Base-by-base conservation (phyloP, 371 early-diverging fungal genomes). In the Rhizomucor miehei region DNA sequence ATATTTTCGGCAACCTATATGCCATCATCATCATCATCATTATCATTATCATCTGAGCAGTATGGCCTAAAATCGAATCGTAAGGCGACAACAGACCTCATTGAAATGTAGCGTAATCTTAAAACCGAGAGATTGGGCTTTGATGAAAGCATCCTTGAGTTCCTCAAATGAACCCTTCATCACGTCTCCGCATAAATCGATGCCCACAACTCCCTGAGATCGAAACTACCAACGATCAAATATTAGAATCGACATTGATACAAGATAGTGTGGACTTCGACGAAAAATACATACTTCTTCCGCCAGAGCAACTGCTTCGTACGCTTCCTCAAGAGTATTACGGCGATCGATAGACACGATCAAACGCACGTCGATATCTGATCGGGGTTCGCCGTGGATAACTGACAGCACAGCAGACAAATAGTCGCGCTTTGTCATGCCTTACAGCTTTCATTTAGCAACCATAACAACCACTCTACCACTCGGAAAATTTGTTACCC, bases 131-230 rank as follows among this genome's bases (percentile, higher is more conserved):
- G 52, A 36, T 44, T 79, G 54, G 4, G 86, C 87, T 44, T 69
- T 62, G 9, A 61, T 50, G 47, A 87, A 71, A 2, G 86, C 86
- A 10, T 79, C 81, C 43, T 61, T 65, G 16, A 81, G 40, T 10
- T 29, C 60, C 12, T 61, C 56, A 65, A 82, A 78, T 13, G 62
- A 57, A 0, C 83, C 85, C 13, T 50, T 59, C 21, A 55, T 57
- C 10, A 74, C 77, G 62, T 88, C 80, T 20, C 86, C 86, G 57
- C 85, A 85, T 8, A 87, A 70, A 63, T 87, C 88, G 19, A 87
- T 71, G 5, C 82, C 88, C 0, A 87, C 82, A 1, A 85, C 63
- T 43, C 75, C 79, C 2, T 54, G 56, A 12, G 67, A 55, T 16
- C 68, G 59, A 55, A 71, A 77, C 13, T 58, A 43, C 16, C 11